phyloP scores from a whole-genome alignment of 768 basidiomycete species.

The Terana coerulea region DNA sequence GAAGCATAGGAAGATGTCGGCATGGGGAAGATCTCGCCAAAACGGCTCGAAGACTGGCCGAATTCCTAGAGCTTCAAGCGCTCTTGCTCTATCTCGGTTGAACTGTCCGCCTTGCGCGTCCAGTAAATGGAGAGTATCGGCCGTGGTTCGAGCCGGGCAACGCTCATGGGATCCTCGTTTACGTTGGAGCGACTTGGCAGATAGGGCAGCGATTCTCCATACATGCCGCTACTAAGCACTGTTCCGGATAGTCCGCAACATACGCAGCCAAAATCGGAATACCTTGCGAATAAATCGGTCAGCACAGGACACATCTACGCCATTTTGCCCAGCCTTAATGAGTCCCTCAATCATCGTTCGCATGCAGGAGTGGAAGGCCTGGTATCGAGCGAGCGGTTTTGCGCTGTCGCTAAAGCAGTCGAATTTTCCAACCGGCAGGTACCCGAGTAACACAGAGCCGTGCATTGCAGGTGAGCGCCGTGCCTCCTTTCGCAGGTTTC shows the following conservation, averaged over 20 bases:
- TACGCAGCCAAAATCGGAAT: conserved; percentile 39
- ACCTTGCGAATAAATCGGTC: conserved; percentile 30
- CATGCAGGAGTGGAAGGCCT: conserved; percentile 38
- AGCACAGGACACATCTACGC: conserved; percentile 32
- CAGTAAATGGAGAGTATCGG: too few relatives aligned
- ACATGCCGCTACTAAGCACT: conserved; percentile 32
- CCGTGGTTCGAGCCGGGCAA: conserved; percentile 4
- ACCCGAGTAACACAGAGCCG: conserved; percentile 35
- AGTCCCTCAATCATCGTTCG: conserved; percentile 29
- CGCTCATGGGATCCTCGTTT: conserved; percentile 16
- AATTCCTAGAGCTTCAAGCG: too few relatives aligned
- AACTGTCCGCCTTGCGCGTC: too few relatives aligned
- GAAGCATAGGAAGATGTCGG: conserved; percentile 33
- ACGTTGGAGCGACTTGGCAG: conserved; percentile 22
- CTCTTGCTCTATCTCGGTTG: too few relatives aligned
- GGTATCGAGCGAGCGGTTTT: conserved; percentile 16
- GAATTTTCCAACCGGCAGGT: conserved; percentile 35
- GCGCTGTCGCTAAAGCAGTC: conserved; percentile 22
- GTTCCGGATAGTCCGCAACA: conserved; percentile 43
- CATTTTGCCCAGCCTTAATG: conserved; percentile 24
- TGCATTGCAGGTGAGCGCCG: conserved; percentile 31
- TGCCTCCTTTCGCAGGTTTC: conserved; percentile 39
- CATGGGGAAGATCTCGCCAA: conserved; percentile 35
- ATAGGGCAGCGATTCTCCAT: conserved; percentile 26
- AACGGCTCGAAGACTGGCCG: conserved; percentile 28